A percentile compares a stretch with the other conserved stretches of the same genome.
phyloP scores from a whole-genome alignment of 441 rosid genomes.

The Dalechampia spathulata region DNA sequence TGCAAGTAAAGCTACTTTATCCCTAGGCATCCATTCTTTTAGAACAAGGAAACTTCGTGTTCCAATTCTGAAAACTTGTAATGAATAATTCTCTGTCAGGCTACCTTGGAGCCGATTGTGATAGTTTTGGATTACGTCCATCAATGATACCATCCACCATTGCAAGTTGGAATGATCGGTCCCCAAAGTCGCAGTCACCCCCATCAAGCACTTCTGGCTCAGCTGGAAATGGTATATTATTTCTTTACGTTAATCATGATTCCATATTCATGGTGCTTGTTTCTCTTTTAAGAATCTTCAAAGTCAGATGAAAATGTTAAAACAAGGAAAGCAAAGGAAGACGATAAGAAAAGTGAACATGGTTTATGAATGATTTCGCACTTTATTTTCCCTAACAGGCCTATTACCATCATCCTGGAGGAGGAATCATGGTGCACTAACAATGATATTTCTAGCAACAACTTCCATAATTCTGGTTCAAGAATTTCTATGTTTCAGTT shows the following conservation, averaged over 20 bases:
- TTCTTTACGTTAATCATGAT: neutral
- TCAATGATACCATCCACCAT: neutral
- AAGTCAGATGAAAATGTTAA: too few species aligned
- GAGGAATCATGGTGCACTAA: neutral
- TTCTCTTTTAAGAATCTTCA: neutral
- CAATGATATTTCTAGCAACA: slow-evolving; percentile 9
- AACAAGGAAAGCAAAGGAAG: too few species aligned
- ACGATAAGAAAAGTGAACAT: too few species aligned
- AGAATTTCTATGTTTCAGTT: too few species aligned
- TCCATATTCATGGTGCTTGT: too few species aligned
- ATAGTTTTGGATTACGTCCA: slow-evolving; percentile 8
- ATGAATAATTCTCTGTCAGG: slow-evolving; percentile 16
- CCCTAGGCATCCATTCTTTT: too few species aligned
- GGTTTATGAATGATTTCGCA: neutral
- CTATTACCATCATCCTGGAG: neutral
- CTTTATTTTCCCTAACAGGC: slow-evolving; percentile 2
- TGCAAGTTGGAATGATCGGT: neutral
- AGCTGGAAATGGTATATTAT: slow-evolving; percentile 7
- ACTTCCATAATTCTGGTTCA: slow-evolving; percentile 4
- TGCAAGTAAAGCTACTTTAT: slow-evolving; percentile 23
- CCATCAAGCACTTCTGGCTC: neutral
- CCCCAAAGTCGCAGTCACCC: neutral
- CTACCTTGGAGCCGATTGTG: slow-evolving; percentile 30
- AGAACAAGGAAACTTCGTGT: too few species aligned
- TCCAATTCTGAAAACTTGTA: too few species aligned